phyloP scores from a whole-genome alignment of 2,329 filamentous ascomycete genomes.

The Aureobasidium leucospermi region DNA sequence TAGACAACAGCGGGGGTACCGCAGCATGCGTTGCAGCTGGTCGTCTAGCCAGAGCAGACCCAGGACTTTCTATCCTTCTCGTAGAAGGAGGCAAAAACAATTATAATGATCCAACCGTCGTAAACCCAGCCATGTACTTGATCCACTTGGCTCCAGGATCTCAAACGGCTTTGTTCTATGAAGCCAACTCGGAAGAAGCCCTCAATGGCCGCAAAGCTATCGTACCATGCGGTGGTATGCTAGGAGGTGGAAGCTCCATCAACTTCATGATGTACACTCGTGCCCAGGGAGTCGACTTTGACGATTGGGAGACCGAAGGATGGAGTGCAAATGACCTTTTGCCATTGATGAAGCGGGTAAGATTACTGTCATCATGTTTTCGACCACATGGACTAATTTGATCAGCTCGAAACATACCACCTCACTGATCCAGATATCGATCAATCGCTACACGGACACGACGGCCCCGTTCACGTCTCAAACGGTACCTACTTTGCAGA shows the following conservation, averaged over 20 bases:
- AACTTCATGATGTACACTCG: conserved; percentile 31
- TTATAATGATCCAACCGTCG: conserved; percentile 43
- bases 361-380: background rate
- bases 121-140: conserved; percentile 45
- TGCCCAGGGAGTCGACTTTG: conserved; percentile 18
- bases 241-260: conserved; percentile 52
- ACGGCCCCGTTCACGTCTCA: conserved; percentile 18
- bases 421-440: conserved; percentile 14
- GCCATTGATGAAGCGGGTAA: conserved; percentile 18
- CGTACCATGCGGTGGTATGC: conserved; percentile 40
- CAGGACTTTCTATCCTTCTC: conserved; percentile 43
- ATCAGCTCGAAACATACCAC: conserved; percentile 20
- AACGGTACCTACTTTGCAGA: conserved; percentile 17
- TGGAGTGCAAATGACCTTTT: conserved; percentile 19
- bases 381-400: background rate
- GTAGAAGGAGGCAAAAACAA: conserved; percentile 50
- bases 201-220: conserved; percentile 38
- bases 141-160: conserved; percentile 42
- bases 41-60: conserved; percentile 45
- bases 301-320: conserved; percentile 19
- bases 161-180: conserved; percentile 47
- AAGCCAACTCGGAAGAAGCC: conserved; percentile 38
- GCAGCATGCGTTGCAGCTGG: conserved; percentile 45
- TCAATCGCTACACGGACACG: conserved; percentile 16
- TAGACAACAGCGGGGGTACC: conserved; percentile 31